These are phyloP conservation scores for Knoxia roxburghii DNA, from an alignment of 257 asterid genomes.

Conservation along the genomic window DNA sequence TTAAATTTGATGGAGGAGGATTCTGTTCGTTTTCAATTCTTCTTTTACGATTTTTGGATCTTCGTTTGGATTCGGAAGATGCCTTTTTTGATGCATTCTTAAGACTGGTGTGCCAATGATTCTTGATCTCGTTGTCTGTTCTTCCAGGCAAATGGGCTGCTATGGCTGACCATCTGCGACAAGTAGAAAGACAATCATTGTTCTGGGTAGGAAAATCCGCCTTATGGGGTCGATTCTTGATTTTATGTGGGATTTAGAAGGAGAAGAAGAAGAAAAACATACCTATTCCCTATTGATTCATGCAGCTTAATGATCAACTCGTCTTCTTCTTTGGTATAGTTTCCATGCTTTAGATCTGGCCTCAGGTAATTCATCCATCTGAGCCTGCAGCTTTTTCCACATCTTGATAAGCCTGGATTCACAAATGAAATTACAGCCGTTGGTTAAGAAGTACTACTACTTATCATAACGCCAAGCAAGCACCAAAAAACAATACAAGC, in stretches of 20 bases:
- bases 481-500: too few relatives aligned
- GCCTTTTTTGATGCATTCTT: conserved; percentile 19
- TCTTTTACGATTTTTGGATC: background rate
- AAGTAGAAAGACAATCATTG: background rate
- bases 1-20: background rate
- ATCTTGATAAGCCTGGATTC: conserved; percentile 40
- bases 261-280: background rate
- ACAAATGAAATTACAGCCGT: background rate
- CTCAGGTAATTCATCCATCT: conserved; percentile 55
- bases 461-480: too few relatives aligned
- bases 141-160: conserved; percentile 41
- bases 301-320: conserved; percentile 36
- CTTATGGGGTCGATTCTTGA: too few relatives aligned
- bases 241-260: background rate
- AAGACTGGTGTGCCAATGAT: conserved; percentile 45
- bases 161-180: conserved; percentile 45
- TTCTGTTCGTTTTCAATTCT: background rate
- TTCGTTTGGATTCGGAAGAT: conserved; percentile 7
- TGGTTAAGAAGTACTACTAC: too few relatives aligned
- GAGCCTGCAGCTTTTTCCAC: conserved; percentile 60
- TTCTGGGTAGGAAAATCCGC: too few relatives aligned
- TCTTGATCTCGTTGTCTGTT: conserved; percentile 50
- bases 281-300: conserved; percentile 42
- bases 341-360: conserved; percentile 42
- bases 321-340: conserved; percentile 35